Conservation (phyloP, 495 filamentous ascomycete species). For the Neurospora sp. region DNA sequence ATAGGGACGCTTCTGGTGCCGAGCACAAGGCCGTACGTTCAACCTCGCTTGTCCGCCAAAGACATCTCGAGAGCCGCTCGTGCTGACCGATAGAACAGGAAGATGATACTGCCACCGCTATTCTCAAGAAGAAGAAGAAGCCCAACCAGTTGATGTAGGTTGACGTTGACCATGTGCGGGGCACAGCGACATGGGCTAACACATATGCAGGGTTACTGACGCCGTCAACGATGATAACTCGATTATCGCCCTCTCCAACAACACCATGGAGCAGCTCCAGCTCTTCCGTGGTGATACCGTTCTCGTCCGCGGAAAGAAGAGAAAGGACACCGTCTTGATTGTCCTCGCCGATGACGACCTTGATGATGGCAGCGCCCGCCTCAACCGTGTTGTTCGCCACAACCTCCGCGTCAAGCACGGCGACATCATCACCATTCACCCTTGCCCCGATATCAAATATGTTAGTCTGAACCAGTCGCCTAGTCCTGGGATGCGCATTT, state of each 20-base stretch:
- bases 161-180: background rate
- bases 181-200: constrained; percentile 26
- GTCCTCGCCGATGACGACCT: constrained; percentile 96
- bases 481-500: background rate
- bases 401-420: constrained; percentile 98
- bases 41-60: constrained; percentile 12
- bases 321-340: constrained; percentile 96
- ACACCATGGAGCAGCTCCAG: constrained; percentile 97
- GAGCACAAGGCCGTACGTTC: constrained; percentile 72
- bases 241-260: constrained; percentile 94
- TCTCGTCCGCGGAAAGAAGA: constrained; percentile 97
- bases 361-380: constrained; percentile 89
- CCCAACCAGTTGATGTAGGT: constrained; percentile 91
- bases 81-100: constrained; percentile 42
- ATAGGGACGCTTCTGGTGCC: constrained; percentile 79
- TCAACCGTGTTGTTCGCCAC: constrained; percentile 96
- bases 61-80: constrained; percentile 4
- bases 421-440: constrained; percentile 91
- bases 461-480: constrained; percentile 43
- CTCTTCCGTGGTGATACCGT: constrained; percentile 98
- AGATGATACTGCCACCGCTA: constrained; percentile 91
- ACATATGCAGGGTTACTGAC: constrained; percentile 71
- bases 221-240: constrained; percentile 99
- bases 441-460: constrained; percentile 99
- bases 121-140: constrained; percentile 99